phyloP scores from a whole-genome alignment of 2,329 filamentous ascomycete species.

The Hymenoscyphus fraxineus region DNA sequence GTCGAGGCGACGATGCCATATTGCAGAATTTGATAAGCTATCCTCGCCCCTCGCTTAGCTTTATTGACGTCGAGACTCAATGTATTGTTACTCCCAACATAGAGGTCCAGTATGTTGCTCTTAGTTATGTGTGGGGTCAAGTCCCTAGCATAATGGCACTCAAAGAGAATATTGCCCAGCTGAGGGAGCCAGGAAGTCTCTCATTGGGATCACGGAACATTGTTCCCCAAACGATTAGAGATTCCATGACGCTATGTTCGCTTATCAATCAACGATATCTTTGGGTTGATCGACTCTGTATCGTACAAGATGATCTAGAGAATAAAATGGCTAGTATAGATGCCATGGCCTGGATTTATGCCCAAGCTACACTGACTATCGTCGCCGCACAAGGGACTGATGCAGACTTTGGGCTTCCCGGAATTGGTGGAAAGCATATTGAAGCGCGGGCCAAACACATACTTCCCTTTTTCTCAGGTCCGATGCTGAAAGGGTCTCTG shows the following conservation, averaged over 20 bases:
- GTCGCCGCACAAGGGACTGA: not conserved
- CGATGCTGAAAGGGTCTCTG: not conserved
- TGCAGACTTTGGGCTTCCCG: not conserved
- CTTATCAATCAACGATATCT: not conserved
- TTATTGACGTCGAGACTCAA: not conserved
- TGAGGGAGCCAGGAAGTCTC: not conserved
- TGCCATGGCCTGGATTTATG: not conserved
- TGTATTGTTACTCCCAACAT: not conserved
- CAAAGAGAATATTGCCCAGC: not conserved
- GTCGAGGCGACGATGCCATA: not conserved
- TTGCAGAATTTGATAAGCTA: not conserved
- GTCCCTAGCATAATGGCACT: not conserved
- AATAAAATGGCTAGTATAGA: not conserved
- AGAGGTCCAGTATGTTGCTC: not conserved
- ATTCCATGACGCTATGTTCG: not conserved
- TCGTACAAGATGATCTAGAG: not conserved
- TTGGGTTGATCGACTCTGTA: slow-evolving; percentile 4
- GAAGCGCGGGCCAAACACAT: not conserved
- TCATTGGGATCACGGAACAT: not conserved
- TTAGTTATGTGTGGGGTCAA: slow-evolving; percentile 3
- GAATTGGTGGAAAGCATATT: not conserved
- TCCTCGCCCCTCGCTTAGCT: not conserved
- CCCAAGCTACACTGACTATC: not conserved
- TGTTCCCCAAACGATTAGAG: not conserved
- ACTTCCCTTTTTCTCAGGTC: not conserved